These are phyloP conservation scores for Tricharina praecox DNA, from an alignment of 495 filamentous ascomycete genomes.

Conservation along the genomic window DNA sequence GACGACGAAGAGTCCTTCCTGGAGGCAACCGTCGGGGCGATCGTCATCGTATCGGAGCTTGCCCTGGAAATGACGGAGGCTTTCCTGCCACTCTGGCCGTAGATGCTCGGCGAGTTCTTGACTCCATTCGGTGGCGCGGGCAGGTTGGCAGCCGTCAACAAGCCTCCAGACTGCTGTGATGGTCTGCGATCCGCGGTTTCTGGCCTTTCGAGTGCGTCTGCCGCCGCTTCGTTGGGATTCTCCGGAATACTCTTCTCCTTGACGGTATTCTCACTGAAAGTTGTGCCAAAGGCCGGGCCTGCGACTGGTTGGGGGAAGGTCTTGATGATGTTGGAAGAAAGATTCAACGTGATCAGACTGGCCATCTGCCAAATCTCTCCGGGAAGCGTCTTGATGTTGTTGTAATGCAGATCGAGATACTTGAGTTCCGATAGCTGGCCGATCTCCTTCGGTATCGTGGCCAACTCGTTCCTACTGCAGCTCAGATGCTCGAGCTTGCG, in stretches of 20 bases:
- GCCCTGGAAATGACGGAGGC: conserved; percentile 56
- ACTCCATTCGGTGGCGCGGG: conserved; percentile 47
- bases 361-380: conserved; percentile 85
- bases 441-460: conserved; percentile 64
- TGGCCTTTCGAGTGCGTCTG: conserved; percentile 7
- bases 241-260: conserved; percentile 9
- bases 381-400: conserved; percentile 75
- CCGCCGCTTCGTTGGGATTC: conserved; percentile 2
- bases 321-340: conserved; percentile 82
- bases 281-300: conserved; percentile 31
- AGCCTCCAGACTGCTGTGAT: conserved; percentile 64
- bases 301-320: conserved; percentile 72
- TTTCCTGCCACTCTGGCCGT: conserved; percentile 60
- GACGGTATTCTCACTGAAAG: conserved; percentile 5
- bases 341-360: conserved; percentile 78
- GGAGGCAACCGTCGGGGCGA: neutral
- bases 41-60: conserved; percentile 34
- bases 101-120: conserved; percentile 67
- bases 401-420: conserved; percentile 73
- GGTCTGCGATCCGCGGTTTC: conserved; percentile 44
- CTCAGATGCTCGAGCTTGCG: conserved; percentile 77
- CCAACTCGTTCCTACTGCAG: conserved; percentile 76
- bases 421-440: conserved; percentile 70
- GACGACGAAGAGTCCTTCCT: conserved; percentile 83
- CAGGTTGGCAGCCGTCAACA: conserved; percentile 56